phyloP scores from a whole-genome alignment of 352 stramenopile genomes.

The Phytophthora sojae region DNA sequence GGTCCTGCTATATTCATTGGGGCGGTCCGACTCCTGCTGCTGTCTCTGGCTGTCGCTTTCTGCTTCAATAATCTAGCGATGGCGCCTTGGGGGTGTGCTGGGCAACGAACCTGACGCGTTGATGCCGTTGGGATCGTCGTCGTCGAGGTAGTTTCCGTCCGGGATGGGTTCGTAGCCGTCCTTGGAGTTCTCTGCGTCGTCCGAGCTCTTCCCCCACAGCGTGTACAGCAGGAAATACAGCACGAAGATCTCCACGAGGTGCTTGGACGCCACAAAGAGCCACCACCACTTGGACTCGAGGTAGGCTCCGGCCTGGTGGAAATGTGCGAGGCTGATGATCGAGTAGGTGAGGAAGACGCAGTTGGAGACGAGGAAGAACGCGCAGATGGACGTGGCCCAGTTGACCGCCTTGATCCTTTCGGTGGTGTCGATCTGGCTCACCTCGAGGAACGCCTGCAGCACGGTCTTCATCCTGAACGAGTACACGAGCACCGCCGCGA shows the following conservation, averaged over 20 bases:
- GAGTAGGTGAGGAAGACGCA: constrained; percentile 88
- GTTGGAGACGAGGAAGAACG: constrained; percentile 96
- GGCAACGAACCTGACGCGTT: constrained; percentile 38
- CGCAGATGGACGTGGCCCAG: constrained; percentile 95
- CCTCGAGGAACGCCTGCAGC: constrained; percentile 94
- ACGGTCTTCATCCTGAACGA: constrained; percentile 96
- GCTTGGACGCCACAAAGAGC: constrained; percentile 94
- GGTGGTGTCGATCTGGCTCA: constrained; percentile 98
- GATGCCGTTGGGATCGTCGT: constrained; percentile 63
- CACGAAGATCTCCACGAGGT: constrained; percentile 93
- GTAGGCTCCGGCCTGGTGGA: constrained; percentile 87
- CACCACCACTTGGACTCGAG: constrained; percentile 92
- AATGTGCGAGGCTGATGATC: constrained; percentile 88
- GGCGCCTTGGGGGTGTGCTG: constrained; percentile 35
- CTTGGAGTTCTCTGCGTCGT: constrained; percentile 68
- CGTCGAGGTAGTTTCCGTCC: constrained; percentile 59
- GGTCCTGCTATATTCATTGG: constrained; percentile 23
- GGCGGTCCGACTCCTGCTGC: background rate
- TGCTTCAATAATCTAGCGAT: constrained; percentile 30
- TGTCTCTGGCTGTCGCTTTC: background rate
- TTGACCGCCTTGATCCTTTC: constrained; percentile 95
- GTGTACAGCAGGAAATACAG: constrained; percentile 96
- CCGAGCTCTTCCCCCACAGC: constrained; percentile 85
- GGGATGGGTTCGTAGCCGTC: constrained; percentile 84
- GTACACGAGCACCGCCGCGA: constrained; percentile 95